Conservation (phyloP, 441 rosid genomes). For the Biscutella laevigata region DNA sequence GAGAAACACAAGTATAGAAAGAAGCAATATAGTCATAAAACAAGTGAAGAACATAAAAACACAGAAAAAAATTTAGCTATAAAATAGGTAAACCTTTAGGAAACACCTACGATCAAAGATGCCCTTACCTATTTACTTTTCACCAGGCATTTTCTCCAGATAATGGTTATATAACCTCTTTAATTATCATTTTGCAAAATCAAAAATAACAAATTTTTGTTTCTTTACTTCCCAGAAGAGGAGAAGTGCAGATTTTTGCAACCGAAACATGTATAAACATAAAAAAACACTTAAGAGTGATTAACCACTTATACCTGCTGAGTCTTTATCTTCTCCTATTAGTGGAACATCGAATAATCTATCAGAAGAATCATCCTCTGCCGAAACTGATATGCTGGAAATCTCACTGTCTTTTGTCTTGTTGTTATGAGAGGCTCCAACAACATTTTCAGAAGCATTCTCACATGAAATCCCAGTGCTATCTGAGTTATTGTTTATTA, state of each 20-base stretch:
- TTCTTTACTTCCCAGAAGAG: background rate
- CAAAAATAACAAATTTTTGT: constrained; percentile 3
- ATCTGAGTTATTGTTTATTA: constrained; percentile 52
- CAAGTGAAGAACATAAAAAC: background rate
- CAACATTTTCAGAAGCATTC: constrained; percentile 46
- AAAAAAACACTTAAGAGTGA: constrained; percentile 8
- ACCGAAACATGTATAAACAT: background rate
- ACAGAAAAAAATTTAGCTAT: background rate
- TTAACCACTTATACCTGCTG: constrained; percentile 47
- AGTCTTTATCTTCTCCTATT: constrained; percentile 51
- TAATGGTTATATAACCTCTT: background rate
- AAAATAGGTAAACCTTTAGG: background rate
- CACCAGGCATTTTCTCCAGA: background rate
- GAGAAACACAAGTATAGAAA: constrained; percentile 4
- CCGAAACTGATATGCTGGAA: constrained; percentile 34
- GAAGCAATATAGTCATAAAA: background rate
- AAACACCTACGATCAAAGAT: background rate
- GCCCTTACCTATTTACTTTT: background rate
- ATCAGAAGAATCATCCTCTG: constrained; percentile 47
- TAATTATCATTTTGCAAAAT: background rate
- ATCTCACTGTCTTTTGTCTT: constrained; percentile 48
- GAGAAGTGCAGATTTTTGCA: constrained; percentile 9
- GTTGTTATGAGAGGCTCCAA: constrained; percentile 40
- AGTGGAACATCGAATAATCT: constrained; percentile 75
- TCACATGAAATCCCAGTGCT: constrained; percentile 61